These are phyloP conservation scores for Coniferiporia weirii DNA, from an alignment of 1,284 basidiomycete species.

Conservation along the genomic window DNA sequence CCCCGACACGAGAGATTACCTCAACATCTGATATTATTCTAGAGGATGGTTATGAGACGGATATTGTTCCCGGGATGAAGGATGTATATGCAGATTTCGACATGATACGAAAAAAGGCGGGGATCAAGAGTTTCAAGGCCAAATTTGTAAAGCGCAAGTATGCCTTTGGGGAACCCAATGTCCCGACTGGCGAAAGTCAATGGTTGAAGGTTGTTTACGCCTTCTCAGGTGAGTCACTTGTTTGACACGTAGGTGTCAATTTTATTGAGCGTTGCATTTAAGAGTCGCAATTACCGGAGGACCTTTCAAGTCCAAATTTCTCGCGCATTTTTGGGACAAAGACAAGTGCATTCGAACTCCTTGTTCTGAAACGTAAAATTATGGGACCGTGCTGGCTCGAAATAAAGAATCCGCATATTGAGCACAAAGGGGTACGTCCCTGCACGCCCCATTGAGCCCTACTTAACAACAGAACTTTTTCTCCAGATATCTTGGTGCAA, in stretches of 20 bases:
- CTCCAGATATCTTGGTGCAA: constrained; percentile 90
- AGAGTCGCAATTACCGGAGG: constrained; percentile 65
- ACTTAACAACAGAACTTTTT: constrained; percentile 4
- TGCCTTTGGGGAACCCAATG: constrained; percentile 84
- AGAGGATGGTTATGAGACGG: constrained; percentile 63
- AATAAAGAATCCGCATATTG: constrained; percentile 69
- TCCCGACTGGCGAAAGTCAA: constrained; percentile 75
- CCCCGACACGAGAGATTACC: neutral
- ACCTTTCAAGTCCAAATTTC: constrained; percentile 80
- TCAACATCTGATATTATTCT: constrained; percentile 21
- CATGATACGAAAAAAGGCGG: constrained; percentile 63
- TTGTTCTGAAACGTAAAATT: constrained; percentile 95
- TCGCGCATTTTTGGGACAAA: constrained; percentile 89
- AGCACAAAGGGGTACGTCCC: constrained; percentile 66
- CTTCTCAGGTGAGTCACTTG: constrained; percentile 58
- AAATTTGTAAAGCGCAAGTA: constrained; percentile 91
- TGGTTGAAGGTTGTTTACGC: constrained; percentile 94
- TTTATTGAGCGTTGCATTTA: constrained; percentile 4
- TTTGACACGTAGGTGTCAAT: neutral
- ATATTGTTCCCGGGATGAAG: constrained; percentile 58
- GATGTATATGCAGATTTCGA: constrained; percentile 90
- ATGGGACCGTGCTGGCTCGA: constrained; percentile 99
- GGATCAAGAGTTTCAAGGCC: constrained; percentile 74
- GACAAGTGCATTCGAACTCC: constrained; percentile 88
- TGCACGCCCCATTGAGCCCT: neutral